A percentile compares a stretch with the other conserved stretches of the same genome.
phyloP scores from a whole-genome alignment of 1,284 basidiomycete species.

The Laetiporus sulphureus region DNA sequence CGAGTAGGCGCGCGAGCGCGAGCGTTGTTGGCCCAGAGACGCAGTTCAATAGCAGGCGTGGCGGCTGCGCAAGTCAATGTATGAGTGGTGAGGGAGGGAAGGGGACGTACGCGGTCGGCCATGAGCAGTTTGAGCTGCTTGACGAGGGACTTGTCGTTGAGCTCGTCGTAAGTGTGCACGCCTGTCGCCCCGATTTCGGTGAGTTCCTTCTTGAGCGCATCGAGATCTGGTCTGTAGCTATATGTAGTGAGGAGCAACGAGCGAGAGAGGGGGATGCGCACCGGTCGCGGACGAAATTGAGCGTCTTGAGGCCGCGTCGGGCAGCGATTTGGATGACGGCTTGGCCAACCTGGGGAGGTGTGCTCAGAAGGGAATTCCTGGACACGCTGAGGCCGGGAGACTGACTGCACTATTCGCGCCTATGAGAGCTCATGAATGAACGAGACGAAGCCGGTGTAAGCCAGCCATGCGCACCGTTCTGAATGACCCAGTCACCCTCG shows the following conservation, averaged over 20 bases:
- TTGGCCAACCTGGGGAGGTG: constrained; percentile 55
- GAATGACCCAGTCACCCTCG: constrained; percentile 69
- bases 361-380: not conserved
- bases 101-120: constrained; percentile 37
- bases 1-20: constrained; percentile 60
- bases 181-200: constrained; percentile 61
- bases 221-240: constrained; percentile 42
- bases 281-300: constrained; percentile 77
- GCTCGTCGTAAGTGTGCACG: constrained; percentile 69
- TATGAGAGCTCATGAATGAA: constrained; percentile 2
- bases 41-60: constrained; percentile 73
- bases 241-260: not conserved
- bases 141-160: constrained; percentile 46
- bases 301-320: constrained; percentile 57
- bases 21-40: constrained; percentile 69
- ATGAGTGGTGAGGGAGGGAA: not conserved
- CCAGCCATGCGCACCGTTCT: constrained; percentile 61
- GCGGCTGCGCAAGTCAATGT: constrained; percentile 29
- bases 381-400: constrained; percentile 10
- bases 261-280: constrained; percentile 16
- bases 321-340: constrained; percentile 76
- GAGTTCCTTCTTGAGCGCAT: constrained; percentile 44
- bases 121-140: constrained; percentile 53
- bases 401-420: constrained; percentile 73
- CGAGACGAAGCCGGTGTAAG: no score